These are phyloP conservation scores for Pseudocercospora eumusae DNA, from an alignment of 2,329 filamentous ascomycete species.

Conservation along the genomic window DNA sequence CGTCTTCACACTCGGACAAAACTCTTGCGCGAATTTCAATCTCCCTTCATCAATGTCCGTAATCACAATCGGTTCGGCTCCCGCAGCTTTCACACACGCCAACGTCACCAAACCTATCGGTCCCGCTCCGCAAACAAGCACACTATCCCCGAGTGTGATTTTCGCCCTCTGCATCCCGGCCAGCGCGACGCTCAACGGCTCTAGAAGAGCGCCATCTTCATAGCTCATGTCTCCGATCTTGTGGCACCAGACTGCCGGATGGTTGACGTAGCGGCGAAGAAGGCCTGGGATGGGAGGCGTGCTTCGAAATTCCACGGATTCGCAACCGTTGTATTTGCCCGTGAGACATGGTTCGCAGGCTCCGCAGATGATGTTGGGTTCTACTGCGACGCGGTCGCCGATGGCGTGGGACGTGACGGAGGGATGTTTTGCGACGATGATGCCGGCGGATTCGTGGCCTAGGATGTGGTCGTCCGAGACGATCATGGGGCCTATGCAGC, in stretches of 20 bases:
- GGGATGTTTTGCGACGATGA: slow-evolving; percentile 75
- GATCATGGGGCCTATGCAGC: slow-evolving; percentile 94
- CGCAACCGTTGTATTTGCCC: slow-evolving; percentile 93
- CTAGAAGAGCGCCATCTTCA: slow-evolving; percentile 86
- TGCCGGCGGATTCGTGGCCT: slow-evolving; percentile 89
- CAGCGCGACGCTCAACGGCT: slow-evolving; percentile 85
- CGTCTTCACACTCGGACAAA: slow-evolving; percentile 77
- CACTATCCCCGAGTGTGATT: slow-evolving; percentile 79
- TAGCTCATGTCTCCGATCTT: slow-evolving; percentile 91
- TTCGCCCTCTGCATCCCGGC: slow-evolving; percentile 83
- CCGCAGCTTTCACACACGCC: slow-evolving; percentile 79
- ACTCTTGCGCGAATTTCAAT: slow-evolving; percentile 77
- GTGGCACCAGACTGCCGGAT: slow-evolving; percentile 92
- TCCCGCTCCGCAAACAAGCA: slow-evolving; percentile 87
- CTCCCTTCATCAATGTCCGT: slow-evolving; percentile 91
- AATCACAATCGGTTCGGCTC: slow-evolving; percentile 86
- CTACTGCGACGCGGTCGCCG: slow-evolving; percentile 89
- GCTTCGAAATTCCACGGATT: slow-evolving; percentile 79
- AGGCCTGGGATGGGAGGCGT: slow-evolving; percentile 88
- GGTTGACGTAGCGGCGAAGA: slow-evolving; percentile 88
- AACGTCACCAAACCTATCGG: slow-evolving; percentile 91
- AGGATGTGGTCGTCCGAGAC: slow-evolving; percentile 86
- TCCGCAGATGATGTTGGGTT: slow-evolving; percentile 91
- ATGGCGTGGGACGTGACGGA: slow-evolving; percentile 75
- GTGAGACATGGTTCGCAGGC: slow-evolving; percentile 88